Evolutionary conservation across 805 yeast genomes (phyloP), one percentile per base, ranked within the genome.

Genomic region (Geotrichum ghanense): DNA sequence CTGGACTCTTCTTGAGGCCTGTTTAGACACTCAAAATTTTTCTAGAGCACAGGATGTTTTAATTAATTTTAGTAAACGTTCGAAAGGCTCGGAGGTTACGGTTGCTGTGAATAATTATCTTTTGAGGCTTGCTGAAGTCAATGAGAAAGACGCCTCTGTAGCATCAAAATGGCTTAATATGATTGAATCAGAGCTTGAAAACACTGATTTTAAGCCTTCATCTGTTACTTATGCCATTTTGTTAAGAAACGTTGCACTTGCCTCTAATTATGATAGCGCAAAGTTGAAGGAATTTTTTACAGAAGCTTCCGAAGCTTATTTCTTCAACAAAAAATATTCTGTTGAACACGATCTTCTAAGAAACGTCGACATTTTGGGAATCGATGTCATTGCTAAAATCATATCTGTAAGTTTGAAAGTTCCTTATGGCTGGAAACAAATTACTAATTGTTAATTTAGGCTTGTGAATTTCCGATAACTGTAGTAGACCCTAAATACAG

Each of bases 1-100:
- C 17, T 87, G 89, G 79, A 75, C 89, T 2, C 64, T 87, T 27
- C 69, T 86, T 37, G 95, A 87, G 55, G 90, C 92, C 0, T 81
- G 89, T 53, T 58, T 87, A 25, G 75, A 78, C 41, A 74, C 83
- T 26, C 72, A 73, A 45, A 82, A 83, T 57, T 75, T 72, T 53
- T 74, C 72, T 20, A 70, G 95, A 56, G 95, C 95, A 0, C 78
- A 76, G 52, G 66, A 79, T 21, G 78, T 86, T 19, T 63, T 87
- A 37, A 68, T 71, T 46, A 79, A 88, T 2, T 68, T 86, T 42
- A 72, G 78, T 44, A 75, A 76, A 19, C 61, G 78, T 19, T 61
- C 70, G 3, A 56, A 63, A 3, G 57, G 61, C 51, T 61, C 67
- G 2, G 74, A 75, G 22, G 76, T 83, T 51, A 69, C 78, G 21